Base-by-base conservation (phyloP, 306 rosid species). In the Trichosanthes truncata region DNA sequence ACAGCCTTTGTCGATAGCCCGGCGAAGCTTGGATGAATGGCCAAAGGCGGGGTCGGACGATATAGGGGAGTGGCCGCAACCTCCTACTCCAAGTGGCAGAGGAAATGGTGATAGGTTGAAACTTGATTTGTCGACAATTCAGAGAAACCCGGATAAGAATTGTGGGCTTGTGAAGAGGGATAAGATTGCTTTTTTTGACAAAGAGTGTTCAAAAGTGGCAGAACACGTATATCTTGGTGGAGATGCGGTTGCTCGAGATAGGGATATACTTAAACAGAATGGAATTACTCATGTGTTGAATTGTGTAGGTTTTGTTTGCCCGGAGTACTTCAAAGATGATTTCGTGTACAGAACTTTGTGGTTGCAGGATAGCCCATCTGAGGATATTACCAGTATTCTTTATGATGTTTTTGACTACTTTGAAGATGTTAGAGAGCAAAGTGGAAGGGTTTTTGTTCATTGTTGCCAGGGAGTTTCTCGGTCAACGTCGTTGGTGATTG, bases 381-480 rank as follows among this genome's bases (percentile, higher is more conserved):
- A 95, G 89, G 99, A 95, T 84, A 95, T 95, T 38, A 95, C 99
- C 82, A 95, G 99, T 56, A 95, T 95, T 41, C 79, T 95, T 48
- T 95, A 95, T 76, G 97, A 95, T 80, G 99, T 93, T 72, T 95
- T 95, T 88, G 99, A 95, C 75, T 95, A 95, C 84, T 95, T 95
- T 87, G 99, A 95, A 85, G 99, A 93, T 85, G 99, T 95, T 67
- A 95, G 99, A 82, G 99, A 95, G 33, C 88, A 84, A 59, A 79
- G 84, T 80, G 99, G 99, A 78, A 90, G 96, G 87, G 98, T 96
- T 40, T 96, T 93, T 80, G 99, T 96, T 81, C 99, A 96, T 79
- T 96, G 99, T 83, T 96, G 99, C 84, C 99, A 93, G 84, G 99
- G 99, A 76, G 99, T 96, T 55, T 96, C 98, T 29, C 89, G 99